Conservation (phyloP, 1,139 yeast species). For the Suhomyces bribrorum region DNA sequence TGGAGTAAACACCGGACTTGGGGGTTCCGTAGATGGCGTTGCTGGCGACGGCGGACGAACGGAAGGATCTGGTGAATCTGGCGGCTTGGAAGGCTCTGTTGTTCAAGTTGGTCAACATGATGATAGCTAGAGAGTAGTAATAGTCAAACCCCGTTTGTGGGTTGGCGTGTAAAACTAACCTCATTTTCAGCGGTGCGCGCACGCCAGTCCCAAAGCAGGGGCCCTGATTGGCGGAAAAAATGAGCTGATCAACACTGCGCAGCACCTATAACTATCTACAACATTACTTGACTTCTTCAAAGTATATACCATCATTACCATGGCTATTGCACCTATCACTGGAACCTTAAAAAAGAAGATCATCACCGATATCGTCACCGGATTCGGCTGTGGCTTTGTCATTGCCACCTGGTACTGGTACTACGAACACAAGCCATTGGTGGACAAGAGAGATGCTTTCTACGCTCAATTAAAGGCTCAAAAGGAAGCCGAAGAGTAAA, state of each 20-base stretch:
- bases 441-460: slow-evolving; percentile 79
- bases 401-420: slow-evolving; percentile 64
- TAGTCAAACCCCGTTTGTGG: not conserved
- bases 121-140: slow-evolving; percentile 2
- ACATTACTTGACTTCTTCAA: slow-evolving; percentile 1
- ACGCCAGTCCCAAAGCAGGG: slow-evolving; percentile 7
- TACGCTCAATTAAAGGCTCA: slow-evolving; percentile 75
- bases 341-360: slow-evolving; percentile 84
- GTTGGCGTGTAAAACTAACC: slow-evolving; percentile 4
- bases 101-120: slow-evolving; percentile 17
- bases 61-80: slow-evolving; percentile 37
- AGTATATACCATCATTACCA: slow-evolving; percentile 27
- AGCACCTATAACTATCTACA: not conserved
- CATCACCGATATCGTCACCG: slow-evolving; percentile 75
- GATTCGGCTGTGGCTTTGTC: slow-evolving; percentile 50
- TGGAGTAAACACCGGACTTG: slow-evolving; percentile 85
- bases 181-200: slow-evolving; percentile 5
- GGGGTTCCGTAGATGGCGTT: slow-evolving; percentile 44
- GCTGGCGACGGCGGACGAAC: slow-evolving; percentile 33
- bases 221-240: slow-evolving; percentile 18
- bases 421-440: slow-evolving; percentile 75
- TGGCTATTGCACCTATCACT: slow-evolving; percentile 89
- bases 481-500: slow-evolving; percentile 62
- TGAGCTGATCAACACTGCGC: slow-evolving; percentile 20
- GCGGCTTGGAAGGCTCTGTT: slow-evolving; percentile 11